A percentile compares a stretch with the other conserved stretches of the same genome.
Conservation (phyloP, 768 basidiomycete genomes). For the Agaricus sinodeliciosus region DNA sequence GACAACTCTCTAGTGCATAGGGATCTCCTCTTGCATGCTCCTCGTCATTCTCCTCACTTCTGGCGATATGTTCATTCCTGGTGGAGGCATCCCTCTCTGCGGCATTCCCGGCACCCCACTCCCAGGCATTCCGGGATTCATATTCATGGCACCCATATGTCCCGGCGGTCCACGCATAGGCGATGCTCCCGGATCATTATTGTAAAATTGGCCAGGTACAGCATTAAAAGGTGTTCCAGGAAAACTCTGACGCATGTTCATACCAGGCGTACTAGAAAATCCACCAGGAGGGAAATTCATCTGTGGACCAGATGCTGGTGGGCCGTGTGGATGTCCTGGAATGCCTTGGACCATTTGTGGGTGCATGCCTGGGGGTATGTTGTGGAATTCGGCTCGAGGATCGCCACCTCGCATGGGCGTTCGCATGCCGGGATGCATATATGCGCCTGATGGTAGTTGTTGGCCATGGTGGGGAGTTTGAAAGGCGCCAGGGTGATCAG, state of each 20-base stretch:
- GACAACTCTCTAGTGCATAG: slow-evolving; percentile 16
- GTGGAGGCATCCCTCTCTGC: slow-evolving; percentile 8
- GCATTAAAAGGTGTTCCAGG: slow-evolving; percentile 20
- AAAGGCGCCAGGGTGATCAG: slow-evolving; percentile 18
- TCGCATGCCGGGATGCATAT: slow-evolving; percentile 15
- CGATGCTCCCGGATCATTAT: slow-evolving; percentile 5
- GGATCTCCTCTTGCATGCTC: slow-evolving; percentile 25
- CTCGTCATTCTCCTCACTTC: slow-evolving; percentile 22
- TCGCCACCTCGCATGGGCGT: slow-evolving; percentile 26
- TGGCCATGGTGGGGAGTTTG: slow-evolving; percentile 13
- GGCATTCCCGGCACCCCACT: slow-evolving; percentile 23
- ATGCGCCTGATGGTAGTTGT: slow-evolving; percentile 16
- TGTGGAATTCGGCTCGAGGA: slow-evolving; percentile 15
- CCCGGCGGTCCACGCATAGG: slow-evolving; percentile 12
- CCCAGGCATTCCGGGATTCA: slow-evolving; percentile 22
- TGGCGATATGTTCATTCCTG: slow-evolving; percentile 19
- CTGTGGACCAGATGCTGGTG: slow-evolving; percentile 16
- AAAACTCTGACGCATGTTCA: slow-evolving; percentile 12
- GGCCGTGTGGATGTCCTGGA: slow-evolving; percentile 11
- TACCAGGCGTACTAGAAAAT: slow-evolving; percentile 22
- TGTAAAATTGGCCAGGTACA: slow-evolving; percentile 14
- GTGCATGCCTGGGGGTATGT: slow-evolving; percentile 17
- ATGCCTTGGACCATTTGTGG: slow-evolving; percentile 20
- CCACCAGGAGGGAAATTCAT: slow-evolving; percentile 20
- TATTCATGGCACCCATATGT: slow-evolving; percentile 18